These are phyloP conservation scores for Pseudogymnoascus sp. DNA, from an alignment of 2,329 filamentous ascomycete genomes.

Conservation along the genomic window DNA sequence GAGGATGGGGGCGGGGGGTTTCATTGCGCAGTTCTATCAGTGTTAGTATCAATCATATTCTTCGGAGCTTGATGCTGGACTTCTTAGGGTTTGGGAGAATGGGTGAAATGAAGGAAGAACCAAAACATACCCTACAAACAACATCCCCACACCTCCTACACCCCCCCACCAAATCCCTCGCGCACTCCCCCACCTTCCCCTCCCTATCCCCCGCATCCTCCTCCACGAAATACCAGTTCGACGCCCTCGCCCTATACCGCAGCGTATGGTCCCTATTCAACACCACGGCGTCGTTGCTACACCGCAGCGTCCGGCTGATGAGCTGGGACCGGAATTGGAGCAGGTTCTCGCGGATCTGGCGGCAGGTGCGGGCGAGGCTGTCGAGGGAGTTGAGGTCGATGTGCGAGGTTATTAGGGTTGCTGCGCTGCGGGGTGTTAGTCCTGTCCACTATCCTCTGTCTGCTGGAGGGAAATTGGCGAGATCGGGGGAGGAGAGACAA, in stretches of 20 bases:
- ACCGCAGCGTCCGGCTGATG: conserved; percentile 67
- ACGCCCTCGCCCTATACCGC: conserved; percentile 48
- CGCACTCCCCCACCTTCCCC: conserved; percentile 70
- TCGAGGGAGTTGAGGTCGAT: conserved; percentile 86
- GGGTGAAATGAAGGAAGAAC: neutral
- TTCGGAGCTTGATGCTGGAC: neutral
- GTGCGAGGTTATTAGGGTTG: conserved; percentile 50
- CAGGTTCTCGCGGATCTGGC: conserved; percentile 67
- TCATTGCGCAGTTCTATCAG: conserved; percentile 87
- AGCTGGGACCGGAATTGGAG: conserved; percentile 70
- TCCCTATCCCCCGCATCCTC: conserved; percentile 42
- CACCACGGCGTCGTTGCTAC: conserved; percentile 58
- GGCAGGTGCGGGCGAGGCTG: conserved; percentile 73
- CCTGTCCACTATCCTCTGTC: no score
- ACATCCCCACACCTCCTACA: conserved; percentile 70
- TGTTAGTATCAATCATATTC: neutral
- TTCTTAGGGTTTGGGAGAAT: neutral
- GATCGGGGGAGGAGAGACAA: neutral
- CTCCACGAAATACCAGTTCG: conserved; percentile 53
- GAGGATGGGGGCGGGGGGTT: conserved; percentile 60
- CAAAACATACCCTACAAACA: conserved; percentile 68
- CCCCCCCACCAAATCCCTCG: conserved; percentile 75
- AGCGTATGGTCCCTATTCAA: conserved; percentile 48
- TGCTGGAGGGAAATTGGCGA: neutral
- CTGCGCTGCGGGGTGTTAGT: neutral